Evolutionary conservation across 2,329 filamentous ascomycete genomes (phyloP).

Genomic region (Didymellaceae sp.): DNA sequence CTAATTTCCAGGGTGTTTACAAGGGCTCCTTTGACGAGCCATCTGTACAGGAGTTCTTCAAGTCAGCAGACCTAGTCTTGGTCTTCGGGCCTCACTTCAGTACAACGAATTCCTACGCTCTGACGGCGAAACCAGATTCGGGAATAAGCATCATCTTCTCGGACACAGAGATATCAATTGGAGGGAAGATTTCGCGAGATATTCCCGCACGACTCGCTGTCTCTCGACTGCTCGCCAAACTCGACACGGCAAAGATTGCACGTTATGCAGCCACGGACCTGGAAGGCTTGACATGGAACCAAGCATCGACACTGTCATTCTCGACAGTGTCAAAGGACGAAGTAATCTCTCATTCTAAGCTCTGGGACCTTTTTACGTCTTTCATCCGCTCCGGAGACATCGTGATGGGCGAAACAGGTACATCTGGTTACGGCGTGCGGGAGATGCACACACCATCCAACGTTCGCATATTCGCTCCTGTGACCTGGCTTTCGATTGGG

Average conservation of each 20-base stretch:
- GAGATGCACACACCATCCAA: conserved; percentile 22
- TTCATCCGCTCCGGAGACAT: conserved; percentile 62
- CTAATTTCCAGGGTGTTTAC: conserved; percentile 60
- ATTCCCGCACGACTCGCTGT: conserved; percentile 37
- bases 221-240: neutral
- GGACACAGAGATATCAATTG: conserved; percentile 42
- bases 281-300: conserved; percentile 3
- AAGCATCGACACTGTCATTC: neutral
- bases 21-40: conserved; percentile 51
- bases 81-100: conserved; percentile 57
- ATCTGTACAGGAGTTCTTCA: conserved; percentile 45
- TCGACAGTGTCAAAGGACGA: neutral
- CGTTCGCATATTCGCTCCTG: conserved; percentile 19
- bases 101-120: conserved; percentile 55
- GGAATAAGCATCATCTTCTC: conserved; percentile 45
- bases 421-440: conserved; percentile 33
- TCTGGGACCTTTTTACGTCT: conserved; percentile 56
- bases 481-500: conserved; percentile 56
- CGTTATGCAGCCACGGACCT: conserved; percentile 2
- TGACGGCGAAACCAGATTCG: conserved; percentile 48
- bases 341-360: conserved; percentile 56
- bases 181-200: conserved; percentile 45
- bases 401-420: conserved; percentile 65
- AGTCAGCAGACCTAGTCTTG: conserved; percentile 55
- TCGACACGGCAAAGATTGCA: conserved; percentile 2